Conservation (phyloP, 2,329 filamentous ascomycete species). For the Apiospora rasikravindrae region DNA sequence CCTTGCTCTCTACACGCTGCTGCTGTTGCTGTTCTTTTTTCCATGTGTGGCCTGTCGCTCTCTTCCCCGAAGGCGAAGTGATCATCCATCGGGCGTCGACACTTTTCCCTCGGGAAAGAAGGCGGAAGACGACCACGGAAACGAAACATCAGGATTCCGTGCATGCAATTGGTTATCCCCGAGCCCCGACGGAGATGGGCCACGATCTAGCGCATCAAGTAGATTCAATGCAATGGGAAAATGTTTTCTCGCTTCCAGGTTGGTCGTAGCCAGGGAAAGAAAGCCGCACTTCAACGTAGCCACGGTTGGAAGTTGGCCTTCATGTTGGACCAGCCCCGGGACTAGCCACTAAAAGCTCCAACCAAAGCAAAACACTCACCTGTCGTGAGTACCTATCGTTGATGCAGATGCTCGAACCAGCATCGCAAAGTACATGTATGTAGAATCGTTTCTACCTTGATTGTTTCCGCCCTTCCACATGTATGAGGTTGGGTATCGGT, state of each 20-base stretch:
- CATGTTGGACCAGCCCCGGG: background rate
- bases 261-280: background rate
- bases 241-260: background rate
- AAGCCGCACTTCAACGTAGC: background rate
- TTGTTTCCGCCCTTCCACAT: too few species aligned
- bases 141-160: conserved; percentile 1
- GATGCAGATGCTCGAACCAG: too few species aligned
- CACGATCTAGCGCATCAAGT: background rate
- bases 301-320: too few species aligned
- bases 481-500: background rate
- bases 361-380: too few species aligned
- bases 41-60: background rate
- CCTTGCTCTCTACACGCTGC: background rate
- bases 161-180: conserved; percentile 7
- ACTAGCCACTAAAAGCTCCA: background rate
- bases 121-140: background rate
- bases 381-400: too few species aligned
- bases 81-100: conserved; percentile 7
- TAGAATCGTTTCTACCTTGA: too few species aligned
- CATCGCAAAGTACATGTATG: too few species aligned
- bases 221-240: background rate
- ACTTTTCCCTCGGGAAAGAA: background rate
- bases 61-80: background rate
- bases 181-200: background rate
- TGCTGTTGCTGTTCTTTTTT: background rate